Percentiles rank a stretch among this genome's conserved stretches.
Conservation (phyloP, 257 asterid species). For the Orobanche coerulescens region DNA sequence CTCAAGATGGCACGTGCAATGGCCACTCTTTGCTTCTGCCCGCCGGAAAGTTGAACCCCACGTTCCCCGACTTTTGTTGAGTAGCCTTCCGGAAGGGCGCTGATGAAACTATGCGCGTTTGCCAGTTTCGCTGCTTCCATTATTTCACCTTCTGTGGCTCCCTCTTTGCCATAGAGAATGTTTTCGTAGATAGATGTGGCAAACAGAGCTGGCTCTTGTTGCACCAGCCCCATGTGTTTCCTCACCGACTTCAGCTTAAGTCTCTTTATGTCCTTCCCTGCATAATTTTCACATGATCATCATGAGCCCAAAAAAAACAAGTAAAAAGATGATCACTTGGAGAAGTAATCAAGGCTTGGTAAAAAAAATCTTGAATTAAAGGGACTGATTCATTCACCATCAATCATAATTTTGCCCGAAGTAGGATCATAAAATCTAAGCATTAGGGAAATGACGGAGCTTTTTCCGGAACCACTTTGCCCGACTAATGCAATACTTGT, state of each 20-base stretch:
- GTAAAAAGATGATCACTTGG: background rate
- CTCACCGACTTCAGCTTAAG: constrained; percentile 72
- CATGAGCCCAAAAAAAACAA: background rate
- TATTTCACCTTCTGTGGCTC: constrained; percentile 78
- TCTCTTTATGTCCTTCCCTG: constrained; percentile 87
- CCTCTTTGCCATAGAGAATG: constrained; percentile 89
- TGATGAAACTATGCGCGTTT: constrained; percentile 75
- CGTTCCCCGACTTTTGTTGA: constrained; percentile 72
- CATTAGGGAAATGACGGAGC: constrained; percentile 82
- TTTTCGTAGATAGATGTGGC: constrained; percentile 86
- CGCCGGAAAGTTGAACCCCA: constrained; percentile 80
- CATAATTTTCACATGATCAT: constrained; percentile 2
- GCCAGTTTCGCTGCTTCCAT: constrained; percentile 92
- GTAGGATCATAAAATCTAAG: constrained; percentile 89
- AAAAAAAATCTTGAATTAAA: too few species aligned
- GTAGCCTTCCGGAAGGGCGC: constrained; percentile 85
- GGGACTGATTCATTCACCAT: too few species aligned
- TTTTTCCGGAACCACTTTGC: constrained; percentile 97
- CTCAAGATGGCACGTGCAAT: constrained; percentile 75
- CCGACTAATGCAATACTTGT: constrained; percentile 93
- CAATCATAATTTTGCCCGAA: constrained; percentile 68
- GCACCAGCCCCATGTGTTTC: constrained; percentile 85
- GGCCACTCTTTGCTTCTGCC: constrained; percentile 82
- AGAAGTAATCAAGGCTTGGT: too few species aligned
- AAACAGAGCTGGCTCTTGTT: constrained; percentile 96